These are phyloP conservation scores for Mycena alexandri DNA, from an alignment of 768 basidiomycete species.

Conservation along the genomic window DNA sequence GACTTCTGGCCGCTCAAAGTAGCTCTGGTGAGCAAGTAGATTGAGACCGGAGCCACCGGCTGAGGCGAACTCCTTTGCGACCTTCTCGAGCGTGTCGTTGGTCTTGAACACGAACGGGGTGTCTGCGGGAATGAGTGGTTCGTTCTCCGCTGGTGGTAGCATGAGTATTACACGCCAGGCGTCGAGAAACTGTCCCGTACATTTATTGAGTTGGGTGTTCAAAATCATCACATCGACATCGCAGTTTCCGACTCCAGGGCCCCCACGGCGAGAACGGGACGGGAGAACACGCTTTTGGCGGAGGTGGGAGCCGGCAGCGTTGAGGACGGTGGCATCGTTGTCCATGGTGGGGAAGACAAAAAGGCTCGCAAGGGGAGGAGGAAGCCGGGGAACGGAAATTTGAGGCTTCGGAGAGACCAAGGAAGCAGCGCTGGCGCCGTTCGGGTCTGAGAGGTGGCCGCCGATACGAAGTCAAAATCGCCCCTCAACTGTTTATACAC, in stretches of 20 bases:
- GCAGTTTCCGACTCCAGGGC: slow-evolving; percentile 83
- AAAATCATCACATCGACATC: slow-evolving; percentile 88
- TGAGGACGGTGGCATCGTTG: slow-evolving; percentile 51
- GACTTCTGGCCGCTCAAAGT: slow-evolving; percentile 85
- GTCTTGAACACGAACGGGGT: slow-evolving; percentile 83
- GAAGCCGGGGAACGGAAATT: slow-evolving; percentile 19
- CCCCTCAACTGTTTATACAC: no score
- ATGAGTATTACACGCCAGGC: slow-evolving; percentile 37
- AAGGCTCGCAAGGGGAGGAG: slow-evolving; percentile 18
- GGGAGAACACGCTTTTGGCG: slow-evolving; percentile 87
- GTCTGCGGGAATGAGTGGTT: slow-evolving; percentile 75
- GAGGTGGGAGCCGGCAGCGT: slow-evolving; percentile 48
- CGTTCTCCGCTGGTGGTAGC: slow-evolving; percentile 69
- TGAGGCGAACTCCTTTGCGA: slow-evolving; percentile 57
- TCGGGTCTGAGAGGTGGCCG: slow-evolving; percentile 14
- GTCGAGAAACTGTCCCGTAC: slow-evolving; percentile 58
- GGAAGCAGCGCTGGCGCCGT: slow-evolving; percentile 4
- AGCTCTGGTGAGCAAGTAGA: slow-evolving; percentile 72
- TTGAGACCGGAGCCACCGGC: slow-evolving; percentile 59
- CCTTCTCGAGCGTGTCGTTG: slow-evolving; percentile 59
- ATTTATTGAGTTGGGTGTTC: slow-evolving; percentile 81
- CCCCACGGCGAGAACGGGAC: slow-evolving; percentile 83
- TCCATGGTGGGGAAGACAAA: slow-evolving; percentile 49
- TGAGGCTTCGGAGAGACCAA: slow-evolving; percentile 13
- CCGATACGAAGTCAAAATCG: slow-evolving; percentile 1